A percentile compares a stretch with the other conserved stretches of the same genome.
Evolutionary conservation across 176 grass and related monocot genomes (phyloP).

Genomic region (Aegilops bicornis): DNA sequence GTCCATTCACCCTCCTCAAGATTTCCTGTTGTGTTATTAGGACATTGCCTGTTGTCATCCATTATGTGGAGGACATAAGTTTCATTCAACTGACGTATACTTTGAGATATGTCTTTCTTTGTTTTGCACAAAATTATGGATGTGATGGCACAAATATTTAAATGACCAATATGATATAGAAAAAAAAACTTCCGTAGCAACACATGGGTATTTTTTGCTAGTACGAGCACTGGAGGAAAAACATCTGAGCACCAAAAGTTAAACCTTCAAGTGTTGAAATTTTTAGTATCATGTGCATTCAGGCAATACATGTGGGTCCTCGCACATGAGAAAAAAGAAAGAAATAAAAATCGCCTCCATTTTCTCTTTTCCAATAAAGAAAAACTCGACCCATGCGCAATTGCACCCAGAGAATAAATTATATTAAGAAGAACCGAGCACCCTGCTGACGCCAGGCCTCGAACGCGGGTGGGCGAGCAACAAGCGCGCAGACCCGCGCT

Average conservation of each 20-base stretch:
- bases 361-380: neutral
- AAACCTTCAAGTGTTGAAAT: neutral
- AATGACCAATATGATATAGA: too few relatives aligned
- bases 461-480: too few relatives aligned
- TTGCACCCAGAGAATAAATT: neutral
- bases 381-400: neutral
- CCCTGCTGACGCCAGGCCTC: too few relatives aligned
- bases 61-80: neutral
- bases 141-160: too few relatives aligned
- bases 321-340: neutral
- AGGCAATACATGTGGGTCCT: neutral
- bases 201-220: neutral
- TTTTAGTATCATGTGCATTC: neutral
- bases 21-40: neutral
- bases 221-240: neutral
- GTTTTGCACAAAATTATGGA: too few relatives aligned
- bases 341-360: neutral
- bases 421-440: neutral
- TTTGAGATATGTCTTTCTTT: neutral
- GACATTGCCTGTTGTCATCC: neutral
- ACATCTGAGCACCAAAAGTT: neutral
- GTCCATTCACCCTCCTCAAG: neutral
- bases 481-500: too few relatives aligned
- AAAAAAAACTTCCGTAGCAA: too few relatives aligned
- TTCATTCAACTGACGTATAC: neutral